Percentiles rank a stretch among this genome's conserved stretches.
phyloP scores from a whole-genome alignment of 164 flowering plant genomes.

The Dillenia suffruticosa region DNA sequence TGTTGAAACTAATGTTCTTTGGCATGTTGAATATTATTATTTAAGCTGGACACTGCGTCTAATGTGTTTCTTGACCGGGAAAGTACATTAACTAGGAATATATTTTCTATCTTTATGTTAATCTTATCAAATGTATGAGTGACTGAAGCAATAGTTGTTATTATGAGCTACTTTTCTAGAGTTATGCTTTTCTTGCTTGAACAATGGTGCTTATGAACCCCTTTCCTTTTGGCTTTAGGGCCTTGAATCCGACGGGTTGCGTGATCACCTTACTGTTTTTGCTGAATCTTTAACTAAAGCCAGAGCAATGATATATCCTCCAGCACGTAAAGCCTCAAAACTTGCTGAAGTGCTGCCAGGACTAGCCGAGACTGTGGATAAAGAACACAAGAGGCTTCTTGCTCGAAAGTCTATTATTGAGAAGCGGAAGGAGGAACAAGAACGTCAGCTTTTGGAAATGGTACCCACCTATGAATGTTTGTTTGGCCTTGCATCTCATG shows the following conservation, averaged over 20 bases:
- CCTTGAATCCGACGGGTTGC: constrained; percentile 68
- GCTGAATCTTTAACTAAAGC: constrained; percentile 71
- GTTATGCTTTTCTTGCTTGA: too few relatives aligned
- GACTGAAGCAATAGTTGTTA: too few relatives aligned
- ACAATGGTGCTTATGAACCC: too few relatives aligned
- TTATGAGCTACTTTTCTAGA: too few relatives aligned
- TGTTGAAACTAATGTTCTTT: too few relatives aligned
- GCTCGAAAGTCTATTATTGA: constrained; percentile 93
- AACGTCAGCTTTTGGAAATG: constrained; percentile 78
- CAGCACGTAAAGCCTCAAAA: constrained; percentile 46
- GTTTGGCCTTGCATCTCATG: background rate
- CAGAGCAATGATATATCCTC: constrained; percentile 64
- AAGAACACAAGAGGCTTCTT: constrained; percentile 89
- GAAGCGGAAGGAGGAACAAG: constrained; percentile 94
- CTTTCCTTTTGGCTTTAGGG: constrained; percentile 34
- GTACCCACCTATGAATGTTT: constrained; percentile 21
- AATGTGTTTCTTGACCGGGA: too few relatives aligned
- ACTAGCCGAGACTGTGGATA: constrained; percentile 71
- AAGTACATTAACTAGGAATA: too few relatives aligned
- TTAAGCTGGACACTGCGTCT: too few relatives aligned
- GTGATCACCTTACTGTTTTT: constrained; percentile 48
- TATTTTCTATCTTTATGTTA: too few relatives aligned
- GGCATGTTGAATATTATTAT: too few relatives aligned
- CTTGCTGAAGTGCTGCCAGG: constrained; percentile 48
- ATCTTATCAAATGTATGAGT: too few relatives aligned